Evolutionary conservation across 306 rosid species (phyloP).

Genomic region (Hylodesmum podocarpum): DNA sequence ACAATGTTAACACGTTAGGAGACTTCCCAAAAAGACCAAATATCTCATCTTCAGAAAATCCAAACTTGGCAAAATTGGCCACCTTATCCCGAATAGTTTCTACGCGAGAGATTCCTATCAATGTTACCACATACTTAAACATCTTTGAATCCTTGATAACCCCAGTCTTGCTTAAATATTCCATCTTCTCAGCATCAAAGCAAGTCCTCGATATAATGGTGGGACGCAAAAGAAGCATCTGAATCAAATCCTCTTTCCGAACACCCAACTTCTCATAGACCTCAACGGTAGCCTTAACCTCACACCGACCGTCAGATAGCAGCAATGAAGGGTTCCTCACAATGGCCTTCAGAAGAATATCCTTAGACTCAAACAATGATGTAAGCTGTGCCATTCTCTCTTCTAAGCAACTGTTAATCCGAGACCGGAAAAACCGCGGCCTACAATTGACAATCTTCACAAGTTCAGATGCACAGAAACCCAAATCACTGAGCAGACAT

Average conservation of each 20-base stretch:
- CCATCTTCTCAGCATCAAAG: slow-evolving; percentile 68
- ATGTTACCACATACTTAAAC: slow-evolving; percentile 71
- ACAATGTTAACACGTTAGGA: slow-evolving; percentile 60
- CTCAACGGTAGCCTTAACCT: slow-evolving; percentile 41
- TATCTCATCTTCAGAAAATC: slow-evolving; percentile 66
- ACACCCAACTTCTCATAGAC: slow-evolving; percentile 63
- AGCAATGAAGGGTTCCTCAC: slow-evolving; percentile 69
- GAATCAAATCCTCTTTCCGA: slow-evolving; percentile 51
- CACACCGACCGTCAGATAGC: slow-evolving; percentile 38
- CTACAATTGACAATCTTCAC: slow-evolving; percentile 59
- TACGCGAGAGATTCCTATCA: slow-evolving; percentile 66
- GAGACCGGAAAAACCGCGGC: slow-evolving; percentile 55
- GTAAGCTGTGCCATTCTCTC: slow-evolving; percentile 55
- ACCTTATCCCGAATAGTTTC: slow-evolving; percentile 66
- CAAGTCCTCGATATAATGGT: slow-evolving; percentile 63
- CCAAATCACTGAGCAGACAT: slow-evolving; percentile 48
- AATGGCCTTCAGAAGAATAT: slow-evolving; percentile 59
- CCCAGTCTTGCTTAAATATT: slow-evolving; percentile 51
- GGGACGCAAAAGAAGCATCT: slow-evolving; percentile 60
- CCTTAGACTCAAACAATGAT: slow-evolving; percentile 64
- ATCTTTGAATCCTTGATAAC: slow-evolving; percentile 49
- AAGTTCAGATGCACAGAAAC: slow-evolving; percentile 53
- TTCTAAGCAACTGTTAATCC: slow-evolving; percentile 37
- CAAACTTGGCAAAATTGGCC: slow-evolving; percentile 57
- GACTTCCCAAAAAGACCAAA: slow-evolving; percentile 50